Conservation (phyloP, 495 filamentous ascomycete species). For the Tuber microsphaerosporum region DNA sequence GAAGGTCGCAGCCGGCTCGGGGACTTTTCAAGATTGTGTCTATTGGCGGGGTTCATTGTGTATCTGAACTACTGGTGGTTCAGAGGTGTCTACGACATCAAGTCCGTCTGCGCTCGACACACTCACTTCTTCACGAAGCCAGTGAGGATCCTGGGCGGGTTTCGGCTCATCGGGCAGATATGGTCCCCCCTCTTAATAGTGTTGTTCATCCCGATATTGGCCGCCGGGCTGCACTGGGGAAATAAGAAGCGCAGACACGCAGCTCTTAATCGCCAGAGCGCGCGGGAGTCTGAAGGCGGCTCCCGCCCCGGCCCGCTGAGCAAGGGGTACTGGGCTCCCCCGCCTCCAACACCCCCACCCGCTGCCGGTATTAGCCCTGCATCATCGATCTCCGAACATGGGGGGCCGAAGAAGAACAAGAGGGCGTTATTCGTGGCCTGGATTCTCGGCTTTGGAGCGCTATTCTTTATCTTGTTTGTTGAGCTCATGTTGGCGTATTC, state of each 20-base stretch:
- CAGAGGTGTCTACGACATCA: background rate
- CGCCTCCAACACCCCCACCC: background rate
- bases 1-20: background rate
- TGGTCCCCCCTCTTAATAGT: slow-evolving; percentile 1
- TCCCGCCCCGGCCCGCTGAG: background rate
- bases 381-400: background rate
- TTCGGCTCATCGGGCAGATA: slow-evolving; percentile 2
- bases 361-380: background rate
- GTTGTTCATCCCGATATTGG: background rate
- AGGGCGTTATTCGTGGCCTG: background rate
- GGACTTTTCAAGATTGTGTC: background rate
- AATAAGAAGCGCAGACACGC: slow-evolving; percentile 2
- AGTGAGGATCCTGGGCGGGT: background rate
- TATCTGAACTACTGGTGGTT: slow-evolving; percentile 2
- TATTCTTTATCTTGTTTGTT: background rate
- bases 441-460: background rate
- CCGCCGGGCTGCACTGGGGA: background rate
- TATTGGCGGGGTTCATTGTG: background rate
- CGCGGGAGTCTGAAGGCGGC: background rate
- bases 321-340: background rate
- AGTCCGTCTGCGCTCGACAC: background rate
- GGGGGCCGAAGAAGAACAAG: background rate
- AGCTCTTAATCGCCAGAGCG: background rate
- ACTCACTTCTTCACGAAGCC: background rate
- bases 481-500: slow-evolving; percentile 2